phyloP scores from a whole-genome alignment of 306 rosid species.

The Astragalus membranaceus region DNA sequence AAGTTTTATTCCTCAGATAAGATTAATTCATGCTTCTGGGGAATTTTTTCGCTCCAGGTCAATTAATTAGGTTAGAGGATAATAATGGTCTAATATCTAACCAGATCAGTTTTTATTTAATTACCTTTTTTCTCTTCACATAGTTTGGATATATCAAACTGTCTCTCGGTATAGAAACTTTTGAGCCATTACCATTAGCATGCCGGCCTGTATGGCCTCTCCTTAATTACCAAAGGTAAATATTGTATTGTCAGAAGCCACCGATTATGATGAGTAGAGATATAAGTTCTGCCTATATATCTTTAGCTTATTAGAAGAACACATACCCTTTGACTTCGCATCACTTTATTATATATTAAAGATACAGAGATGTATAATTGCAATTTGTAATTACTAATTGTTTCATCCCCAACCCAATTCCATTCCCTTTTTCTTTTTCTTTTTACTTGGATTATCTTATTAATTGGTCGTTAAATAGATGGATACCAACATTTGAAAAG shows the following conservation, averaged over 20 bases:
- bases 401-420: background rate
- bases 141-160: background rate
- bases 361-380: background rate
- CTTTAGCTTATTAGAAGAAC: constrained; percentile 30
- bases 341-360: constrained; percentile 17
- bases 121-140: background rate
- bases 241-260: background rate
- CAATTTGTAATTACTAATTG: background rate
- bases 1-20: background rate
- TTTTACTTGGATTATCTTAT: too few species aligned
- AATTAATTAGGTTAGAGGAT: constrained; percentile 6
- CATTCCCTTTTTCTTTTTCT: background rate
- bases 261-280: background rate
- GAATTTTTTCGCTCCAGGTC: background rate
- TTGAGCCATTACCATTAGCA: constrained; percentile 11
- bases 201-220: background rate
- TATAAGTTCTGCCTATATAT: background rate
- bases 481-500: too few species aligned
- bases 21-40: background rate
- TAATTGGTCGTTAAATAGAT: too few species aligned
- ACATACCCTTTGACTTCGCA: background rate
- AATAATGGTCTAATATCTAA: background rate
- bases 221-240: background rate
- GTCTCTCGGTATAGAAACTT: background rate
- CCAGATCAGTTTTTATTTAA: background rate